Conservation (phyloP, 306 rosid species). For the Ziziphus jujuba region DNA sequence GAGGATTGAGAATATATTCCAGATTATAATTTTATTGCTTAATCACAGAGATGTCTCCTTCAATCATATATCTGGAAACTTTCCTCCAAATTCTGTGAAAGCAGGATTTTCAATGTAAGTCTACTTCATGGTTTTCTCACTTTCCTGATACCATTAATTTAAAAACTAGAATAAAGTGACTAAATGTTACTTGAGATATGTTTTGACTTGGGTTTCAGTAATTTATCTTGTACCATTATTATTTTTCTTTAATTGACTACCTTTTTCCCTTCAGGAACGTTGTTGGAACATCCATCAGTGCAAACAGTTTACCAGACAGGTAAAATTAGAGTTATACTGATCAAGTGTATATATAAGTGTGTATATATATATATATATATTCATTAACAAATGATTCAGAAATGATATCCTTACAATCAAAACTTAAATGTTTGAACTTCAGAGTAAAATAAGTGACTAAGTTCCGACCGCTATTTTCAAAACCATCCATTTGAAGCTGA, state of each 20-base stretch:
- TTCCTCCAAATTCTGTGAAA: constrained; percentile 16
- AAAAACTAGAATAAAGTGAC: neutral
- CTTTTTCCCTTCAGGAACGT: constrained; percentile 33
- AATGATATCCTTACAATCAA: too few species aligned
- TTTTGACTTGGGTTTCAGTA: too few species aligned
- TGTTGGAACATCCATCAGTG: constrained; percentile 32
- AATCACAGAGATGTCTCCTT: constrained; percentile 37
- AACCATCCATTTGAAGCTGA: too few species aligned
- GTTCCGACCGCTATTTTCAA: too few species aligned
- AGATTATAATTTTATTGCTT: neutral
- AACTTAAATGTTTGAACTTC: too few species aligned
- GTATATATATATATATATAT: too few species aligned
- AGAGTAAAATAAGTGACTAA: too few species aligned
- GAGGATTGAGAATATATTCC: neutral
- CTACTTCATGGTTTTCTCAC: neutral
- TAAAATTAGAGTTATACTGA: neutral
- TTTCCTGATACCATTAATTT: neutral
- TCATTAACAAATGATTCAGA: neutral
- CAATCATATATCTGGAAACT: constrained; percentile 28
- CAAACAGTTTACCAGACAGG: constrained; percentile 29
- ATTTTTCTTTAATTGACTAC: neutral
- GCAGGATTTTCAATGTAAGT: constrained; percentile 33
- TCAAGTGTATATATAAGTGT: neutral
- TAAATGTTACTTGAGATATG: too few species aligned
- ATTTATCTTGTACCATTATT: neutral